Evolutionary conservation across 2,329 filamentous ascomycete species (phyloP), one percentile per base, ranked within the genome.

Genomic region (Aureobasidium sp.): DNA sequence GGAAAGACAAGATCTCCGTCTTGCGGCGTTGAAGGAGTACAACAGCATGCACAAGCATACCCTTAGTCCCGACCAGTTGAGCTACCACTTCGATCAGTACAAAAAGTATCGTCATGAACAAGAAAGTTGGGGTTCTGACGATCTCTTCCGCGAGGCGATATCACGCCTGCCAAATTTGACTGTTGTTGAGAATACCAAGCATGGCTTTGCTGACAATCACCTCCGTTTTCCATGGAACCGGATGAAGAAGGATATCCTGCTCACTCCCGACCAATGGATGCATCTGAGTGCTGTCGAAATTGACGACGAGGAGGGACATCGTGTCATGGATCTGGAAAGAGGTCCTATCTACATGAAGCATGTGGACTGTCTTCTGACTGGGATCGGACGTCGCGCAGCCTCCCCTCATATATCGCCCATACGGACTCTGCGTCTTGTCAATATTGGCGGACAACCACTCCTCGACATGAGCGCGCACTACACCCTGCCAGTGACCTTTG

Each of bases 261-360:
- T 66, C 9, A 63, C 61, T n/a, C 64, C 67, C 12, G 53, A 68
- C 34, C 64, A 66, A 39, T 70, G 64, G 65, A 65, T 66, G 36
- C 51, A 65, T 41, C 64, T 42, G 6, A 27, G 51, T 8, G 47
- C 47, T 15, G 47, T 61, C 11, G 57, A 61, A 15, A 47, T 42
- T 1, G 57, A 61, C 14, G 57, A 53, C n/a, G 53, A 57, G 1
- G 51, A 55, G 27, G 49, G 62, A 14, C 63, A 62, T 12, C 62
- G 63, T 20, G 42, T 49, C 17, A 17, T 51, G 17, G 57, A 61
- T n/a, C n/a, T 34, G 22, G 12, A 52, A 7, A 44, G 34, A n/a
- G 14, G 42, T 31, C 45, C 45, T 12, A 44, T 61, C 4, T 47
- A 61, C 31, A 61, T 61, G 59, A 44, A 48, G 37, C 59, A 61